Percentiles rank a stretch among this genome's conserved stretches.
Evolutionary conservation across 2,329 filamentous ascomycete species (phyloP).

Genomic region (Cordyceps javanica): DNA sequence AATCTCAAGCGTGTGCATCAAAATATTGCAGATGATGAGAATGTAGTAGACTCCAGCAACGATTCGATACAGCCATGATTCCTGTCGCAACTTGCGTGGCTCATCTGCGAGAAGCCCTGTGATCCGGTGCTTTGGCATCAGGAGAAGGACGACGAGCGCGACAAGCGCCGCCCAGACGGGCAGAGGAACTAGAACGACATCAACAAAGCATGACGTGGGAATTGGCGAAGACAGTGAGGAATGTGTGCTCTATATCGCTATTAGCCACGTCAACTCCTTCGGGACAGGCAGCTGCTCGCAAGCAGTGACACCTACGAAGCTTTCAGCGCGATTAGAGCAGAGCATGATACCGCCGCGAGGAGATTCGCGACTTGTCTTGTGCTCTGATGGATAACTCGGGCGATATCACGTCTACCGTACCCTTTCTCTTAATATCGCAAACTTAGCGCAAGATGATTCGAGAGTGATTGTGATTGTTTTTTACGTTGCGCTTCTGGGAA

Average conservation of each 20-base stretch:
- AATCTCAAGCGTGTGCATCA: constrained; percentile 11
- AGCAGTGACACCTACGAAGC: constrained; percentile 5
- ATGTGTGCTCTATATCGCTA: not conserved
- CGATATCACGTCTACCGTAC: too few species aligned
- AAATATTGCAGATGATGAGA: constrained; percentile 2
- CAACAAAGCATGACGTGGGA: constrained; percentile 10
- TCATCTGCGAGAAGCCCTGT: not conserved
- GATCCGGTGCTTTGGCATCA: not conserved
- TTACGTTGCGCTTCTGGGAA: not conserved
- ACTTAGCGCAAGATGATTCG: not conserved
- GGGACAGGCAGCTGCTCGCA: too few species aligned
- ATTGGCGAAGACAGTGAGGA: not conserved
- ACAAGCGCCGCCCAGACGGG: constrained; percentile 6
- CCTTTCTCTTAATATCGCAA: too few species aligned
- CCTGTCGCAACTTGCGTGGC: not conserved
- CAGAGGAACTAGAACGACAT: constrained; percentile 8
- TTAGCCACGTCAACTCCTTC: not conserved
- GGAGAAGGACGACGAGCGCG: not conserved
- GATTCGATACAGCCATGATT: not conserved
- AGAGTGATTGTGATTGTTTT: not conserved
- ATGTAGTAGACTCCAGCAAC: not conserved
- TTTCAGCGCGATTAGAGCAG: constrained; percentile 3
- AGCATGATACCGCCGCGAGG: not conserved
- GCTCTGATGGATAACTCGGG: not conserved
- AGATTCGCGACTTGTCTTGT: not conserved